Percentiles rank a stretch among this genome's conserved stretches.
Evolutionary conservation across 306 rosid species (phyloP).

Genomic region (Alnus rubra): DNA sequence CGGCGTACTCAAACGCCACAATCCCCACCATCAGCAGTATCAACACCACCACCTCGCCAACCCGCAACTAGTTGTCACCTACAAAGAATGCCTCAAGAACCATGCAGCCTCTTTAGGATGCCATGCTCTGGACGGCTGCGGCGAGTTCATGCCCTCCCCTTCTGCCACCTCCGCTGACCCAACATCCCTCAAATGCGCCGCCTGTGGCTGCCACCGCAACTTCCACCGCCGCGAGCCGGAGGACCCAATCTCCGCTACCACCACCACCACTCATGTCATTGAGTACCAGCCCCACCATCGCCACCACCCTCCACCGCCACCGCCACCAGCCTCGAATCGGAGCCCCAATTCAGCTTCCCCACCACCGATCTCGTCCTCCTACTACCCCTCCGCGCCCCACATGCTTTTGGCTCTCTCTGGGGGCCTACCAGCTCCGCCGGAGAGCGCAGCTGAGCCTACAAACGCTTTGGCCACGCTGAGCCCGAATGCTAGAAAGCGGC

Average conservation of each 20-base stretch:
- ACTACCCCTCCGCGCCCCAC: constrained; percentile 91
- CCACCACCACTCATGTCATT: constrained; percentile 51
- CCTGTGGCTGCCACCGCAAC: constrained; percentile 96
- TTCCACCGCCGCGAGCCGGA: constrained; percentile 97
- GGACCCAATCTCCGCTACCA: constrained; percentile 44
- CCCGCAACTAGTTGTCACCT: constrained; percentile 34
- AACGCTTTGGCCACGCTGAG: constrained; percentile 21
- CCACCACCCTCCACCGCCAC: constrained; percentile 66
- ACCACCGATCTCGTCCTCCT: constrained; percentile 95
- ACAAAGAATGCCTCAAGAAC: constrained; percentile 86
- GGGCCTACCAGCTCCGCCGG: constrained; percentile 47
- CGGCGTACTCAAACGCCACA: constrained; percentile 85
- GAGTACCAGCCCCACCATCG: constrained; percentile 91
- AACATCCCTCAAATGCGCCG: constrained; percentile 83
- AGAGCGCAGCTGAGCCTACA: constrained; percentile 34
- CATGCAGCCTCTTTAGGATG: constrained; percentile 89
- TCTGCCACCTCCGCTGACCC: constrained; percentile 63
- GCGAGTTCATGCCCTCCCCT: constrained; percentile 94
- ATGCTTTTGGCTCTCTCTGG: constrained; percentile 85
- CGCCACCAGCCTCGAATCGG: constrained; percentile 38
- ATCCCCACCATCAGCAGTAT: constrained; percentile 30
- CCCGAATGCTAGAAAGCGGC: constrained; percentile 53
- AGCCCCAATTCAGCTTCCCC: constrained; percentile 89
- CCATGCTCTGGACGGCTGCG: constrained; percentile 90
- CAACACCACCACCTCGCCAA: constrained; percentile 14